These are phyloP conservation scores for Vigna trinervia DNA, from an alignment of 306 rosid species.

Conservation along the genomic window DNA sequence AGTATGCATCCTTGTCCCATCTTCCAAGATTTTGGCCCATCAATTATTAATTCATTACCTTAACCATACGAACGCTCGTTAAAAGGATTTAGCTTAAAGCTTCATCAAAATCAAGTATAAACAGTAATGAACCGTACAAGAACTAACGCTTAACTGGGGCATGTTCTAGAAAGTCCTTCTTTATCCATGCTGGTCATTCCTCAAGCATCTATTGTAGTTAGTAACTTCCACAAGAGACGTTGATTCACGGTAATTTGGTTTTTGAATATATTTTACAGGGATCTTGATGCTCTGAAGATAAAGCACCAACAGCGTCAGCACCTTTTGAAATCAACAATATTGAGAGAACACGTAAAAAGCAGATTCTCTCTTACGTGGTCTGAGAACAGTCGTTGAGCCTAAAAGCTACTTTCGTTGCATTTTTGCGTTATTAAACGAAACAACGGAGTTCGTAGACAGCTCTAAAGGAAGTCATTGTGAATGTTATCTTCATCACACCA, in stretches of 20 bases:
- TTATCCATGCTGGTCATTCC: conserved; percentile 26
- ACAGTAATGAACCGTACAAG: conserved; percentile 24
- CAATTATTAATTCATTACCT: conserved; percentile 5
- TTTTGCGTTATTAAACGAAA: conserved; percentile 37
- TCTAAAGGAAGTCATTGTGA: conserved; percentile 41
- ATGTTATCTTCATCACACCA: conserved; percentile 33
- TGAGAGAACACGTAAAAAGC: conserved; percentile 51
- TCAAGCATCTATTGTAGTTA: conserved; percentile 6
- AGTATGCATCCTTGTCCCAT: conserved; percentile 21
- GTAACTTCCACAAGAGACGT: conserved; percentile 32
- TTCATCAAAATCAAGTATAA: conserved; percentile 35
- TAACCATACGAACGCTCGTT: background rate
- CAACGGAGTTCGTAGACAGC: conserved; percentile 42
- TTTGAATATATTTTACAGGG: background rate
- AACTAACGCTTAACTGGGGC: background rate
- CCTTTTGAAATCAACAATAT: conserved; percentile 20
- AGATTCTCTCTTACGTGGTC: conserved; percentile 58
- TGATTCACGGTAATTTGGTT: conserved; percentile 24
- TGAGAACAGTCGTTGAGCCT: conserved; percentile 36
- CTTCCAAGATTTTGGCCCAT: background rate
- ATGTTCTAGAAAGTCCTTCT: background rate
- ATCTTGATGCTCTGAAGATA: conserved; percentile 3
- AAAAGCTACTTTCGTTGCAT: conserved; percentile 50
- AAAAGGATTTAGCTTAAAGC: conserved; percentile 26
- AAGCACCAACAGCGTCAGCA: conserved; percentile 11